Conservation (phyloP, 2,329 filamentous ascomycete species). For the Gyromitra esculenta region DNA sequence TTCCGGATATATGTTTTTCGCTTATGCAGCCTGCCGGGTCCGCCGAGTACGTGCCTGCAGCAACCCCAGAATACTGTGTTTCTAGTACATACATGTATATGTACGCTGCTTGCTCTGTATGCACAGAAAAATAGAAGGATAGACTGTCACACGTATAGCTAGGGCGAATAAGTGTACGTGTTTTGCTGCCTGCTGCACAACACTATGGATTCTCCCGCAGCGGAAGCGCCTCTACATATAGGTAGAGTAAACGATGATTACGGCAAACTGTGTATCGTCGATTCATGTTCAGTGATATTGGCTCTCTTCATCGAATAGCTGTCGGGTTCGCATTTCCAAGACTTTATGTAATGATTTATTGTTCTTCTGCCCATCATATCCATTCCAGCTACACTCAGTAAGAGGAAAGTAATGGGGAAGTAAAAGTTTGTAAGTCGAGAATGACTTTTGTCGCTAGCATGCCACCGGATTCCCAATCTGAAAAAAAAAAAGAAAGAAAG, state of each 20-base stretch:
- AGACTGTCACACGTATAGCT: not conserved
- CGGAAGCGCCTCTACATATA: no score
- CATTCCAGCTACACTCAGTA: constrained; percentile 10
- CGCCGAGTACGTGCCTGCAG: not conserved
- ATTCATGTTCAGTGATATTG: constrained; percentile 14
- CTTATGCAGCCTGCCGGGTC: constrained; percentile 23
- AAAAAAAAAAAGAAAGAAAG: not conserved
- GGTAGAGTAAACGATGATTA: not conserved
- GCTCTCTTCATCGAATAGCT: constrained; percentile 1
- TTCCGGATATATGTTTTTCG: not conserved
- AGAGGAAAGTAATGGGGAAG: not conserved
- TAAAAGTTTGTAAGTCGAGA: not conserved
- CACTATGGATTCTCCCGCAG: no score
- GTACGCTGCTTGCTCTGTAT: not conserved
- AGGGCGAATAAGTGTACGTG: no score
- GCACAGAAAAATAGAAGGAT: not conserved
- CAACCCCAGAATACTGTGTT: no score
- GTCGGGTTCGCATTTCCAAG: not conserved
- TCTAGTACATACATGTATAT: not conserved
- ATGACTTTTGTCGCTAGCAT: not conserved
- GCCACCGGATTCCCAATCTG: not conserved
- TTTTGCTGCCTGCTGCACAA: no score
- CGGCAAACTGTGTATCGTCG: not conserved
- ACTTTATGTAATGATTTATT: constrained; percentile 2
- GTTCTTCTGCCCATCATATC: not conserved